These are phyloP conservation scores for Bruguiera parviflora DNA, from an alignment of 345 rosid genomes.

Conservation along the genomic window DNA sequence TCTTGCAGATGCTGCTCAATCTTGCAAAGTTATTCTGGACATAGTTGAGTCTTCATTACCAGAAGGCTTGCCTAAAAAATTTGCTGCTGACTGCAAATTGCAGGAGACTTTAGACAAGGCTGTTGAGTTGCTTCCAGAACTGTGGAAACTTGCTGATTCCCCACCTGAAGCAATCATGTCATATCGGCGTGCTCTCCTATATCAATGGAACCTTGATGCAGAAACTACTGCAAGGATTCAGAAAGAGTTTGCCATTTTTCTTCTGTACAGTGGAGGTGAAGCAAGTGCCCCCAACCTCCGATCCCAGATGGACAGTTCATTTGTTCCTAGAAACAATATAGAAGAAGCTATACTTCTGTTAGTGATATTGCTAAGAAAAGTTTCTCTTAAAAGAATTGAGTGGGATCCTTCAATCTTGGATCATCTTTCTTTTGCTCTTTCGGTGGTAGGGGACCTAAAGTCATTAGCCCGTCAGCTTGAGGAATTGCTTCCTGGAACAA, in stretches of 20 bases:
- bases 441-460: constrained; percentile 52
- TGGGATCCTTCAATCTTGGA: constrained; percentile 84
- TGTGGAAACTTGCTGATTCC: constrained; percentile 68
- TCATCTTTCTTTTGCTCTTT: constrained; percentile 71
- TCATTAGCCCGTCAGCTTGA: constrained; percentile 59
- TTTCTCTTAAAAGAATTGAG: constrained; percentile 47
- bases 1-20: constrained; percentile 87
- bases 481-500: constrained; percentile 60
- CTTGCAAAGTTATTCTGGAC: constrained; percentile 78
- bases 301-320: constrained; percentile 58
- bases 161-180: constrained; percentile 61
- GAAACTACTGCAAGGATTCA: constrained; percentile 67
- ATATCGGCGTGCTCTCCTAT: constrained; percentile 65
- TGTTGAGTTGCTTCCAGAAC: constrained; percentile 77
- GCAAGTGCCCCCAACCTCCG: constrained; percentile 70
- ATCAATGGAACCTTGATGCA: constrained; percentile 62
- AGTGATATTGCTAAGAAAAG: constrained; percentile 67
- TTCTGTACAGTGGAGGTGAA: constrained; percentile 81
- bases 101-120: constrained; percentile 73
- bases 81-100: constrained; percentile 64
- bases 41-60: constrained; percentile 69
- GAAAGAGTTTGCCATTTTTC: constrained; percentile 66
- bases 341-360: constrained; percentile 83
- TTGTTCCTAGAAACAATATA: constrained; percentile 64
- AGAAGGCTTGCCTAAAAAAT: constrained; percentile 68